phyloP scores from a whole-genome alignment of 2,329 filamentous ascomycete genomes.

The Xylaria digitata region DNA sequence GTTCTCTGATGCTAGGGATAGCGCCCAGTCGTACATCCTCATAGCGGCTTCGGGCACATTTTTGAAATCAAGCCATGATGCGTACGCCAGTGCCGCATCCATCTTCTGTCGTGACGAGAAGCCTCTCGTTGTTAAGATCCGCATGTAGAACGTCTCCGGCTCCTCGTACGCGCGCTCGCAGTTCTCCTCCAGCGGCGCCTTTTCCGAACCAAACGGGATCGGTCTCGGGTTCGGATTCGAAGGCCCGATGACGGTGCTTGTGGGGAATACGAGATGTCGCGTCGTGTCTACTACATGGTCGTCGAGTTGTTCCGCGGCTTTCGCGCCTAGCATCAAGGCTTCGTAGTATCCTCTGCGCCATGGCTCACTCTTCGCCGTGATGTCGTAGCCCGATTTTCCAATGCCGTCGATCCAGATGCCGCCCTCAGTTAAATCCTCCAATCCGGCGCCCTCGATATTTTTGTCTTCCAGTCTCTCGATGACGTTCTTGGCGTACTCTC shows the following conservation, averaged over 20 bases:
- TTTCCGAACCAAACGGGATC: conserved; percentile 70
- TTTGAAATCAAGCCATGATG: conserved; percentile 86
- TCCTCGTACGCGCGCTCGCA: conserved; percentile 75
- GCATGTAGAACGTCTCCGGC: conserved; percentile 83
- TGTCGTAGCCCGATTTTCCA: conserved; percentile 69
- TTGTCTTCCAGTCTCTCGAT: conserved; percentile 77
- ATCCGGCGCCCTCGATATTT: conserved; percentile 72
- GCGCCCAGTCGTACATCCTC: conserved; percentile 78
- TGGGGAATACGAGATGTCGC: conserved; percentile 74
- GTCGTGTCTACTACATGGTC: conserved; percentile 79
- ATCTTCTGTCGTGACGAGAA: conserved; percentile 83
- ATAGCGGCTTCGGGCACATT: conserved; percentile 71
- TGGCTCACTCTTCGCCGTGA: conserved; percentile 79
- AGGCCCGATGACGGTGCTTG: conserved; percentile 80
- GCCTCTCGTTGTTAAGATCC: conserved; percentile 82
- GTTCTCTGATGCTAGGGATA: conserved; percentile 75
- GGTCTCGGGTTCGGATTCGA: conserved; percentile 85
- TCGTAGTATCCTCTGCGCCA: conserved; percentile 91
- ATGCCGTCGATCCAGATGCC: conserved; percentile 65
- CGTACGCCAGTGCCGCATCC: conserved; percentile 84
- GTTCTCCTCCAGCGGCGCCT: conserved; percentile 78
- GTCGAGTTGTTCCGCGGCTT: conserved; percentile 82
- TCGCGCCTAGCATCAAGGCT: conserved; percentile 79
- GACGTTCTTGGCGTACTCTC: conserved; percentile 68
- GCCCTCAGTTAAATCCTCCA: conserved; percentile 67